Conservation (phyloP, 768 basidiomycete species). For the Tulasnella sp. region DNA sequence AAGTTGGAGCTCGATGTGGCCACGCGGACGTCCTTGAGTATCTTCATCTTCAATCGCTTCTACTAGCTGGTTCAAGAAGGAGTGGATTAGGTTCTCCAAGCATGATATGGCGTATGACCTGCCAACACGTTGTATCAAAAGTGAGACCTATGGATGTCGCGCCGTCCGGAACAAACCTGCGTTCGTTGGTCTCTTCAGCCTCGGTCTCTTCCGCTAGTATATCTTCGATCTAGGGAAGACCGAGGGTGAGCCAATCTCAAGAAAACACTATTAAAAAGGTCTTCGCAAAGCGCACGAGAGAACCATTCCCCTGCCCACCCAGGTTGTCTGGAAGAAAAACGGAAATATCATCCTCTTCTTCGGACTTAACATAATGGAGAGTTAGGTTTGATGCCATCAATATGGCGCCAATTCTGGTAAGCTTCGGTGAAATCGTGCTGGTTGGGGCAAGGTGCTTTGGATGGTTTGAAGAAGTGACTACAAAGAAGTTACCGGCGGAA, state of each 20-base stretch:
- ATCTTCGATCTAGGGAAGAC: neutral
- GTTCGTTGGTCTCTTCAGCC: neutral
- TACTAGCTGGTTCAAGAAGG: constrained; percentile 32
- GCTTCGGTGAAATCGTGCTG: neutral
- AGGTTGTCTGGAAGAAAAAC: neutral
- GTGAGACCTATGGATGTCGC: neutral
- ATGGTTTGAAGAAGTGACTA: neutral
- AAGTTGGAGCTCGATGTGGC: neutral
- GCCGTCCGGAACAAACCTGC: neutral
- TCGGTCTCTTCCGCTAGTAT: neutral
- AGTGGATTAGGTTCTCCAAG: constrained; percentile 35
- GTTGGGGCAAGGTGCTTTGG: neutral
- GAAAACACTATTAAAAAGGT: too few species aligned
- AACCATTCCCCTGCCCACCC: neutral
- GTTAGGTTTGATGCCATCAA: neutral
- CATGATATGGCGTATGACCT: constrained; percentile 27
- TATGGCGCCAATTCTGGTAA: neutral
- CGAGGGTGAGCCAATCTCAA: neutral
- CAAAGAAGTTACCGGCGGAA: neutral
- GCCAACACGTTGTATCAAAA: neutral
- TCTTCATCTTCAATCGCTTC: neutral
- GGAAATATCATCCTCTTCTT: neutral
- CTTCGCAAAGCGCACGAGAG: neutral
- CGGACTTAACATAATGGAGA: neutral
- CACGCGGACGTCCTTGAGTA: neutral